Base-by-base conservation (phyloP, 768 basidiomycete species). In the Pleurotus tuber-regium region DNA sequence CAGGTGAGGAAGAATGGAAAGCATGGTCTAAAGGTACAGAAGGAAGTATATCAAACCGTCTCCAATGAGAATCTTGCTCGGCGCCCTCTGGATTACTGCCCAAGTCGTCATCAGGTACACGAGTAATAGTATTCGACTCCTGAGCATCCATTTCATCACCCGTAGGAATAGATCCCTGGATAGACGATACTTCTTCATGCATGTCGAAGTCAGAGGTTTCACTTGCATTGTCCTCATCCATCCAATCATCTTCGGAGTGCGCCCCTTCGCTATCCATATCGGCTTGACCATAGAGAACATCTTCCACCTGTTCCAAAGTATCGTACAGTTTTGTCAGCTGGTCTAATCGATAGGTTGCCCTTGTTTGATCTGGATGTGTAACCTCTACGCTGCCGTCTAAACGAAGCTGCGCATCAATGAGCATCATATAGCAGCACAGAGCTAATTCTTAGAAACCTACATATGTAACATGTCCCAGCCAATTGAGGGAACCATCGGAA, bases 401-500 rank as follows among this genome's bases (percentile, higher is more conserved):
- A 46, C 79, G 74, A n/a, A 92, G 74, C 89, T 92, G 30, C 30
- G 38, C 16, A 28, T 33, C 40, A n/a, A 26, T 51, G 40, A 57
- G 33, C 31, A 38, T 41, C 55, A 52, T 54, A 52, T 23, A 39
- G n/a, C 50, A 58, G 40, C 23, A 11, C 30, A 12, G 43, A 6
- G 29, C 19, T 23, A 42, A 53, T 54, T 28, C 29, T 18, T 25
- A 49, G 26, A 62, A 41, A 40, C 82, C 43, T 68, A 83, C 92
- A 64, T 77, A 80, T 25, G 78, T 80, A 14, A 97, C 92, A 71
- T 96, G 91, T 19, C 94, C 94, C 50, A 90, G 83, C 94, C 94
- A 98, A 39, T 75, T 70, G 19, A 91, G 62, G 40, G 69, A 63
- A 6, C 66, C 61, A 58, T 77, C 76, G 46, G 66, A 69, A 26